Evolutionary conservation across 495 filamentous ascomycete genomes (phyloP), one percentile per base, ranked within the genome.

Genomic region (Lasiosphaeria hispida): DNA sequence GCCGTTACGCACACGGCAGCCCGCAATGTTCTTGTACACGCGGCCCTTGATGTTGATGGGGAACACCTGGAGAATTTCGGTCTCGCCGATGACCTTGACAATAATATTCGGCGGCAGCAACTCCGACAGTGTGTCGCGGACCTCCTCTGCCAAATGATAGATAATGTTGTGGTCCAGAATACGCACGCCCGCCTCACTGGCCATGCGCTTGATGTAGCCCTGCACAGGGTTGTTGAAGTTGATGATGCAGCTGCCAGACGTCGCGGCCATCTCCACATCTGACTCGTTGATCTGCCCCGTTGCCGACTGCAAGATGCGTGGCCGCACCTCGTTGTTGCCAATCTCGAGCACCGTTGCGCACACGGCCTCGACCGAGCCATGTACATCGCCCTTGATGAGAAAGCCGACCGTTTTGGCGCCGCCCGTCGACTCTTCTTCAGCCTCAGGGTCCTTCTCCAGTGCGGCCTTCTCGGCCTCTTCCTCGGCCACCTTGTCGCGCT

Each of bases 161-260:
- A 99, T 99, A 63, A 99, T 84, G 60, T 87, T 96, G 66, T 93
- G 86, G 50, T 96, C 85, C 61, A 97, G 64, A 18, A 99, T 87
- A 41, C 72, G 75, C 36, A 98, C 92, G 9, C 85, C 83, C 47
- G 79, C 75, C 1, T 74, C 66, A 58, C 88, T 85, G 1, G 94
- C 94, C 65, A 87, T 75, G 7, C 81, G 80, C 37, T 77, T 73
- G 58, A 96, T 89, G 55, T 84, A 72, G 2, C 83, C 80, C 10
- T 91, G 85, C 14, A 90, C 77, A 7, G 77, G 63, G 57, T 83
- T 86, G 71, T 97, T 96, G 82, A 99, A 99, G 64, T 87, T 88
- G 65, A 99, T 77, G 54, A 99, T 79, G 44, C 81, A 73, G 17
- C 82, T 79, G n/a, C 83, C 78, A 8, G 91, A 86, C 9, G 82